Percentiles rank a stretch among this genome's conserved stretches.
Conservation (phyloP, 2,329 filamentous ascomycete species). For the Knufia fluminis region DNA sequence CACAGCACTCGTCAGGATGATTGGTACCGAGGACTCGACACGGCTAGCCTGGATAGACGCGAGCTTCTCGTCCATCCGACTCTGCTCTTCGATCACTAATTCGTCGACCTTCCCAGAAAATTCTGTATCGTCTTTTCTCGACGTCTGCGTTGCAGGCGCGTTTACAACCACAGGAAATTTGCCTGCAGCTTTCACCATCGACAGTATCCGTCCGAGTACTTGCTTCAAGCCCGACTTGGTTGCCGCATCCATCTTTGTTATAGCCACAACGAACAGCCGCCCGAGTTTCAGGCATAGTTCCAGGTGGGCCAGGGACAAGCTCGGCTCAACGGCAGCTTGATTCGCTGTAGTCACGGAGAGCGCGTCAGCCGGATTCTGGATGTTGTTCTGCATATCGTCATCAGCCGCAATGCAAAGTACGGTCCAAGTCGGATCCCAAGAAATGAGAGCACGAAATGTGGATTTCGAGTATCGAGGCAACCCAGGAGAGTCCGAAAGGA, state of each 20-base stretch:
- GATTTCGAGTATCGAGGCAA: conserved; percentile 84
- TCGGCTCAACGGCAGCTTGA: conserved; percentile 43
- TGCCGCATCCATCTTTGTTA: conserved; percentile 86
- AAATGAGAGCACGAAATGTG: conserved; percentile 78
- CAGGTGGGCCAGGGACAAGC: conserved; percentile 70
- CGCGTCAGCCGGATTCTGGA: conserved; percentile 28
- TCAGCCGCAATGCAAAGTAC: conserved; percentile 79
- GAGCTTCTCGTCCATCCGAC: conserved; percentile 51
- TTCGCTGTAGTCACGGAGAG: conserved; percentile 45
- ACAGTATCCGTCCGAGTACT: conserved; percentile 64
- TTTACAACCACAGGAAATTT: conserved; percentile 64
- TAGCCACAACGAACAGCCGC: conserved; percentile 67
- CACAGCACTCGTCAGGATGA: conserved; percentile 78
- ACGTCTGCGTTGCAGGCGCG: conserved; percentile 6
- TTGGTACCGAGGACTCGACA: conserved; percentile 56
- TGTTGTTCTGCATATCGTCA: conserved; percentile 44
- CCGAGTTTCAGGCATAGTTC: conserved; percentile 74
- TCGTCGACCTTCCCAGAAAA: conserved; percentile 15
- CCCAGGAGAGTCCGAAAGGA: conserved; percentile 85
- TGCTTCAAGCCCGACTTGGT: conserved; percentile 61
- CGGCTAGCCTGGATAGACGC: conserved; percentile 30
- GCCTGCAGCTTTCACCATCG: conserved; percentile 65
- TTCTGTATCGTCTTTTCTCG: conserved; percentile 5
- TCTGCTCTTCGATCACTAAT: conserved; percentile 37
- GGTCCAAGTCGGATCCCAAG: conserved; percentile 93